Conservation (phyloP, 305 asterid species). For the Fraxinus angustifolia region DNA sequence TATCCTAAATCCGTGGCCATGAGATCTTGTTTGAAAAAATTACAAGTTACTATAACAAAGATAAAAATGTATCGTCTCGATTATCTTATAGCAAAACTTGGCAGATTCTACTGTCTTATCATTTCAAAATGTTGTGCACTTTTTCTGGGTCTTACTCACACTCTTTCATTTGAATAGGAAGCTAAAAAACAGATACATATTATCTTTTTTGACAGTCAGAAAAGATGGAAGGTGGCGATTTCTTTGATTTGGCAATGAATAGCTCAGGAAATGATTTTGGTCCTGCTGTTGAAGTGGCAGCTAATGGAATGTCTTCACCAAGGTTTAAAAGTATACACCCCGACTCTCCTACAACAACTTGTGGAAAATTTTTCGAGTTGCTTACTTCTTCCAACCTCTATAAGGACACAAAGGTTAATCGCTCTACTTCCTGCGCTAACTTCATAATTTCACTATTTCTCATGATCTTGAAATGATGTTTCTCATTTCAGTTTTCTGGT, state of each 20-base stretch:
- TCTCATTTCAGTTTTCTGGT: not conserved
- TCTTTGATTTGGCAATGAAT: conserved; percentile 36
- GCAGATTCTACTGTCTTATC: not conserved
- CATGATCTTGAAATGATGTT: not conserved
- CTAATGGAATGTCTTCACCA: conserved; percentile 77
- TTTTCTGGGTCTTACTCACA: not conserved
- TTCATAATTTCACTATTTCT: not conserved
- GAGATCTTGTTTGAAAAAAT: not conserved
- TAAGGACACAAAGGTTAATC: conserved; percentile 75
- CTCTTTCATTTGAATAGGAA: not conserved
- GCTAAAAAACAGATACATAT: not conserved
- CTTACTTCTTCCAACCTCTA: conserved; percentile 82
- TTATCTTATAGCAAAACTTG: not conserved
- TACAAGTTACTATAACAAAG: not conserved
- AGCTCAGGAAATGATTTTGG: conserved; percentile 39
- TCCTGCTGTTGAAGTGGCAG: conserved; percentile 82
- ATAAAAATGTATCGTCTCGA: not conserved
- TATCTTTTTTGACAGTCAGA: conserved; percentile 57
- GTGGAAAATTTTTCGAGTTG: conserved; percentile 76
- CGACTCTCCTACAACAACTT: conserved; percentile 77
- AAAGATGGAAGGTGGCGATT: conserved; percentile 58
- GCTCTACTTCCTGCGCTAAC: not conserved
- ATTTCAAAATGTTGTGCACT: not conserved
- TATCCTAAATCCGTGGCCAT: not conserved
- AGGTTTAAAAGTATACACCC: conserved; percentile 80